Conservation (phyloP, 768 basidiomycete species). For the Psilocybe sp. region DNA sequence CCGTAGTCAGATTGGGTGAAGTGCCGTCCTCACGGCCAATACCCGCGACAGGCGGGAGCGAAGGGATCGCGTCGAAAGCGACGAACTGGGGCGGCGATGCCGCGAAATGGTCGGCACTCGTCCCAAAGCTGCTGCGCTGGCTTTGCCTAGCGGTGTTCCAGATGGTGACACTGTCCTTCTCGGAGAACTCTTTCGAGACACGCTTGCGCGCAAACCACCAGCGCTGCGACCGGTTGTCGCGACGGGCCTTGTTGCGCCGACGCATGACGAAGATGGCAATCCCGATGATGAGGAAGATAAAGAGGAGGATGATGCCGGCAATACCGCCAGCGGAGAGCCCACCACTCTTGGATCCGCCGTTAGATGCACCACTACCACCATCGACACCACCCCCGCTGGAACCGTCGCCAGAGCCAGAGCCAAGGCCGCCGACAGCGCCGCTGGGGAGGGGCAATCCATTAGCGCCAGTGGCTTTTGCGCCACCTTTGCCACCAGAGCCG, state of each 20-base stretch:
- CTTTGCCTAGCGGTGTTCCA: conserved; percentile 23
- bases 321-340: conserved; percentile 39
- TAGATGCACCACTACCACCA: neutral
- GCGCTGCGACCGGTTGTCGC: conserved; percentile 36
- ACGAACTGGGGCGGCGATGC: conserved; percentile 1
- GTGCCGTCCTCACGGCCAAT: conserved; percentile 30
- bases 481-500: too few species aligned
- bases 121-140: conserved; percentile 62
- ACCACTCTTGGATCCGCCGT: conserved; percentile 1
- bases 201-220: conserved; percentile 43
- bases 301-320: conserved; percentile 39
- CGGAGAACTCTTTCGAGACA: conserved; percentile 22
- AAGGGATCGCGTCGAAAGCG: conserved; percentile 23
- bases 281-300: conserved; percentile 30
- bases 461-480: neutral
- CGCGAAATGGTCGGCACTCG: conserved; percentile 45
- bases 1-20: too few species aligned
- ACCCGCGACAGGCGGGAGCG: conserved; percentile 55
- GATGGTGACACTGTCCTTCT: conserved; percentile 17
- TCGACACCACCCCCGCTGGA: conserved; percentile 2
- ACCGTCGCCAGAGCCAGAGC: conserved; percentile 3
- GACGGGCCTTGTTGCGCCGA: conserved; percentile 39
- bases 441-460: conserved; percentile 3
- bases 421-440: conserved; percentile 6
- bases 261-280: conserved; percentile 43